A percentile compares a stretch with the other conserved stretches of the same genome.
Evolutionary conservation across 2,329 filamentous ascomycete species (phyloP).

Genomic region (Seiridium cupressi): DNA sequence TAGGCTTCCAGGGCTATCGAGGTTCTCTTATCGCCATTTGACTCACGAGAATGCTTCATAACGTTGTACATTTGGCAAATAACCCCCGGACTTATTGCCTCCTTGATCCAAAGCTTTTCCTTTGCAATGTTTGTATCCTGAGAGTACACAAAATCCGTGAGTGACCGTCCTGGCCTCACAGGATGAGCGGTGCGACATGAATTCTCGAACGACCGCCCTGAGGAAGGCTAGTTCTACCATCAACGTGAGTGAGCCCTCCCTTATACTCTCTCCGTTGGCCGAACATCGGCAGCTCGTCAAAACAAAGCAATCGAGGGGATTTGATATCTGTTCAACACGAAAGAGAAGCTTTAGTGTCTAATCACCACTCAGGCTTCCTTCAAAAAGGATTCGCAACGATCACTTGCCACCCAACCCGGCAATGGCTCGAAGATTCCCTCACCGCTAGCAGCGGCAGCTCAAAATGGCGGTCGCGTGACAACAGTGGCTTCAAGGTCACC

Average conservation of each 20-base stretch:
- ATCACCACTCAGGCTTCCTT: constrained; percentile 19
- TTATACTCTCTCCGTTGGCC: constrained; percentile 9
- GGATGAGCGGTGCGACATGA: constrained; percentile 33
- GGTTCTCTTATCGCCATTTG: background rate
- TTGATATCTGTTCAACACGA: background rate
- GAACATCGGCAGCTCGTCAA: background rate
- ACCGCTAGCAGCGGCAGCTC: constrained; percentile 17
- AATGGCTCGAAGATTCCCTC: constrained; percentile 22
- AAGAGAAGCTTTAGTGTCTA: background rate
- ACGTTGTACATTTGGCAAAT: background rate
- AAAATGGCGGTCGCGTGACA: constrained; percentile 19
- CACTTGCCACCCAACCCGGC: constrained; percentile 11
- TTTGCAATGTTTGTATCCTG: background rate
- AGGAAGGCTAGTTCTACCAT: constrained; percentile 35
- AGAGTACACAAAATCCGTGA: background rate
- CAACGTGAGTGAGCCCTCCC: constrained; percentile 26
- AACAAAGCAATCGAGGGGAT: background rate
- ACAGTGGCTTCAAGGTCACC: constrained; percentile 25
- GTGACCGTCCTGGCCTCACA: constrained; percentile 8
- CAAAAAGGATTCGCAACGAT: constrained; percentile 19
- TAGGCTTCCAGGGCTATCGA: constrained; percentile 6
- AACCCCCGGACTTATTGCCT: background rate
- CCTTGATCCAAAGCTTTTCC: background rate
- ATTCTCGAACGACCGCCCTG: constrained; percentile 34
- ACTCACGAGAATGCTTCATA: constrained; percentile 1